Evolutionary conservation across 805 yeast species (phyloP), one percentile per base, ranked within the genome.

Genomic region (Naumovozyma baii): DNA sequence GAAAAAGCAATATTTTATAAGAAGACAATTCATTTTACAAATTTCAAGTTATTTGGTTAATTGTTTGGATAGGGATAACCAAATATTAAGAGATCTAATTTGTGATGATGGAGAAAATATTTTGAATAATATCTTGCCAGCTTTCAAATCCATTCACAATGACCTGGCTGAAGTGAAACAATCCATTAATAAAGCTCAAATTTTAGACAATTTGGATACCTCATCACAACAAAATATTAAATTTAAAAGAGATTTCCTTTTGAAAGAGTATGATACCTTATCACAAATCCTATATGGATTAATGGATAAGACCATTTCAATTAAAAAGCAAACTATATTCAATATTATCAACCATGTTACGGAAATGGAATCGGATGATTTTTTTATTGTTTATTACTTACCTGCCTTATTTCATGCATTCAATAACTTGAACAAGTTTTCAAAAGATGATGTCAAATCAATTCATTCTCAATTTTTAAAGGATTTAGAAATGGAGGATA

Each of bases 1-100:
- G 1, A 72, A 77, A 42, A 72, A 82, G 4, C 69, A 76, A 8
- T 86, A 74, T 57, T 83, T 78, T 52, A 63, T 74, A 38, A 72
- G 96, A 49, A 70, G 80, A 38, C 81, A 77, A 50, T 81, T 75
- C 46, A 76, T 88, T n/a, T 59, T 90, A 32, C 84, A 82, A 47
- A 77, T 82, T 18, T 67, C 75, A 30, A 61, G 72, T 3, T 76
- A 63, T 46, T 57, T 65, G 14, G 48, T 62, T 5, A 58, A 57
- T 38, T 52, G 57, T 39, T 18, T 51, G 5, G 36, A 43, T 14
- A 7, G 46, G 5, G 43, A 44, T 9, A 46, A 46, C 32, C 38
- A 48, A 4, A 18, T 49, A 7, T 53, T 42, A 34, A 26, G 41
- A 15, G 38, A 44, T 14, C 33, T 59, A 17, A 19, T 46, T 7